Evolutionary conservation across 2,329 filamentous ascomycete genomes (phyloP).

Genomic region (Talaromyces sp.): DNA sequence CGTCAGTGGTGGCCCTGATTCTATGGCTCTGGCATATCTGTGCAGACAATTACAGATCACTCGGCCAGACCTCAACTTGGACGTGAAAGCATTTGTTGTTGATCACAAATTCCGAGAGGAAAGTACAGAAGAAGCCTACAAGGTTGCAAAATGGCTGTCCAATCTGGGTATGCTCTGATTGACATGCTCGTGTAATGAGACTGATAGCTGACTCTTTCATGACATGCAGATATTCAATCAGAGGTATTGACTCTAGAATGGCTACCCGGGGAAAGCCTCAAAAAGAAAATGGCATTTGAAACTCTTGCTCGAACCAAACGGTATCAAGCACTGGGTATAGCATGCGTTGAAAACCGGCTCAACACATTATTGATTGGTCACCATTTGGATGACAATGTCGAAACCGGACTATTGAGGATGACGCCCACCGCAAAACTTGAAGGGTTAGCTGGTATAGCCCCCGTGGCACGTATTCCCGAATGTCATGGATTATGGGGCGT

Average conservation of each 20-base stretch:
- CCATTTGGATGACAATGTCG: slow-evolving; percentile 84
- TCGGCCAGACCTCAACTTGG: slow-evolving; percentile 19
- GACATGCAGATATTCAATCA: slow-evolving; percentile 28
- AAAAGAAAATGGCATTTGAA: slow-evolving; percentile 63
- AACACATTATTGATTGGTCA: slow-evolving; percentile 71
- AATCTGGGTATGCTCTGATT: slow-evolving; percentile 36
- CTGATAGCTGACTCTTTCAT: background rate
- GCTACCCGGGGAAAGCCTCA: slow-evolving; percentile 36
- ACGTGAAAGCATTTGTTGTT: slow-evolving; percentile 54
- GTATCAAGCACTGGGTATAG: slow-evolving; percentile 63
- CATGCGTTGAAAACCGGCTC: slow-evolving; percentile 51
- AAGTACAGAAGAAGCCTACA: slow-evolving; percentile 52
- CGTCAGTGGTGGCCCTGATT: slow-evolving; percentile 89
- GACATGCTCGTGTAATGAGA: background rate
- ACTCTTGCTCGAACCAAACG: slow-evolving; percentile 67
- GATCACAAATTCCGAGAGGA: slow-evolving; percentile 55
- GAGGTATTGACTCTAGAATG: slow-evolving; percentile 48
- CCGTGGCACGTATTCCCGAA: slow-evolving; percentile 69
- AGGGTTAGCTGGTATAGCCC: slow-evolving; percentile 67
- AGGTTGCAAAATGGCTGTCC: slow-evolving; percentile 44
- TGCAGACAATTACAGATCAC: slow-evolving; percentile 49
- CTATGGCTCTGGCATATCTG: slow-evolving; percentile 87
- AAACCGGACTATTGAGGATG: slow-evolving; percentile 80
- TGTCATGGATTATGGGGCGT: slow-evolving; percentile 70
- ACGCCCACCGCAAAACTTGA: slow-evolving; percentile 60